These are phyloP conservation scores for Leccinum griseonigrum DNA, from an alignment of 1,284 basidiomycete genomes.

Conservation along the genomic window DNA sequence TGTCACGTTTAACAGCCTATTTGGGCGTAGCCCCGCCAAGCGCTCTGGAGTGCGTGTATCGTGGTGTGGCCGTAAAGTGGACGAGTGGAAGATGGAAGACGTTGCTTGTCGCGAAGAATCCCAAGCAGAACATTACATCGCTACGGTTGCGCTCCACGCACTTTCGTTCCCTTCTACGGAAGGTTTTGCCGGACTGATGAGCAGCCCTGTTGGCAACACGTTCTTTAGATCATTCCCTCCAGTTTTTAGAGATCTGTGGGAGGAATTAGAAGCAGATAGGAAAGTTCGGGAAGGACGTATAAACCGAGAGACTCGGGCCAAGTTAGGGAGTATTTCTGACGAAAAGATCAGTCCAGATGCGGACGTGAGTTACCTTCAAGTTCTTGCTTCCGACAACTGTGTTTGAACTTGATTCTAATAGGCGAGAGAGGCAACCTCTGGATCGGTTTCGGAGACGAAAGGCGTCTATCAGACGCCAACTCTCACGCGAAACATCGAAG, in stretches of 20 bases:
- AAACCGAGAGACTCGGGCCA: slow-evolving; percentile 73
- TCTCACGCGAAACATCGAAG: slow-evolving; percentile 25
- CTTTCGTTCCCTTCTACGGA: slow-evolving; percentile 62
- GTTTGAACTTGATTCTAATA: slow-evolving; percentile 17
- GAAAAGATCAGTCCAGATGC: slow-evolving; percentile 45
- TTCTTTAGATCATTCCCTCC: slow-evolving; percentile 78
- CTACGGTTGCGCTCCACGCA: slow-evolving; percentile 81
- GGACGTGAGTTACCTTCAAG: slow-evolving; percentile 39
- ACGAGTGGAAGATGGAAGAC: slow-evolving; percentile 83
- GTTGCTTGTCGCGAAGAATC: slow-evolving; percentile 75
- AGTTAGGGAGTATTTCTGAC: slow-evolving; percentile 61
- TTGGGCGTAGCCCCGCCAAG: slow-evolving; percentile 67
- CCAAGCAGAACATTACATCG: slow-evolving; percentile 91
- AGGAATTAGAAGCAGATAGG: slow-evolving; percentile 75
- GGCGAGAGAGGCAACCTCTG: slow-evolving; percentile 31
- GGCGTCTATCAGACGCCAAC: slow-evolving; percentile 11
- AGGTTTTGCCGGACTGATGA: slow-evolving; percentile 55
- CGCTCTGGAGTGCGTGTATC: slow-evolving; percentile 69
- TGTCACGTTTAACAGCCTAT: slow-evolving; percentile 64
- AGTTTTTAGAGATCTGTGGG: slow-evolving; percentile 89
- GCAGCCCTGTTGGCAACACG: slow-evolving; percentile 45
- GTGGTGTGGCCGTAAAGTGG: slow-evolving; percentile 64
- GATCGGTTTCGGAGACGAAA: slow-evolving; percentile 26
- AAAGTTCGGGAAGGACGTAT: slow-evolving; percentile 61
- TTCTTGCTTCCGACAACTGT: not conserved